Percentiles rank a stretch among this genome's conserved stretches.
phyloP scores from a whole-genome alignment of 768 basidiomycete species.

The Paxillus involutus region DNA sequence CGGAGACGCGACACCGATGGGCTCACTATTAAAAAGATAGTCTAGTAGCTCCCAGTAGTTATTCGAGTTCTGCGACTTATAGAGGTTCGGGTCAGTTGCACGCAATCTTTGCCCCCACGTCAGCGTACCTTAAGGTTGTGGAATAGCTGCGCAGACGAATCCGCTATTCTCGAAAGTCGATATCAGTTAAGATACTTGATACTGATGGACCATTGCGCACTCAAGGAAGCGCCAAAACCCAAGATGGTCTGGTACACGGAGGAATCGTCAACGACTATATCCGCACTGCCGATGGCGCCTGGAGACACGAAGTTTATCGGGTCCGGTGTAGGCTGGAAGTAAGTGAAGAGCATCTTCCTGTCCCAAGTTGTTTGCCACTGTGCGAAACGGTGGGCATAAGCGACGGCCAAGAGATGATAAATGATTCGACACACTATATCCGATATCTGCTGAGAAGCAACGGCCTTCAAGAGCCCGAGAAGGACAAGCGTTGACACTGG shows the following conservation, averaged over 20 bases:
- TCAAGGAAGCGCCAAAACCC: conserved; percentile 68
- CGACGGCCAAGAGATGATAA: not conserved
- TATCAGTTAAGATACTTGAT: not conserved
- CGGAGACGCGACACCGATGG: not conserved
- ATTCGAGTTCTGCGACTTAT: conserved; percentile 46
- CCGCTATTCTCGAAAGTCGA: conserved; percentile 43
- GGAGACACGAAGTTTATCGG: conserved; percentile 39
- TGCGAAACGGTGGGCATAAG: not conserved
- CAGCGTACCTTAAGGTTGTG: conserved; percentile 60
- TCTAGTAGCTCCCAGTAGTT: conserved; percentile 61
- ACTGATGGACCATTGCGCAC: conserved; percentile 34
- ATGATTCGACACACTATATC: conserved; percentile 39
- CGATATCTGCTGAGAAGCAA: conserved; percentile 51
- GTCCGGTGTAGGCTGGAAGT: conserved; percentile 28
- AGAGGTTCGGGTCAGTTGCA: conserved; percentile 2
- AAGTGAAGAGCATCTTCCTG: conserved; percentile 28
- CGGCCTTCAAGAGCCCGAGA: conserved; percentile 21
- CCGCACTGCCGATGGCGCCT: conserved; percentile 54
- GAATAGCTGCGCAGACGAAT: conserved; percentile 64
- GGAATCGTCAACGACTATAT: conserved; percentile 61
- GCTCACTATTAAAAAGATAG: conserved; percentile 51
- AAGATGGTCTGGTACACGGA: conserved; percentile 58
- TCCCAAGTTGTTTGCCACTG: conserved; percentile 59
- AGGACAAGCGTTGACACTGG: conserved; percentile 13
- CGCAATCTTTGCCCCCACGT: not conserved